Conservation (phyloP, 495 filamentous ascomycete genomes). For the Pyronema omphalodes region DNA sequence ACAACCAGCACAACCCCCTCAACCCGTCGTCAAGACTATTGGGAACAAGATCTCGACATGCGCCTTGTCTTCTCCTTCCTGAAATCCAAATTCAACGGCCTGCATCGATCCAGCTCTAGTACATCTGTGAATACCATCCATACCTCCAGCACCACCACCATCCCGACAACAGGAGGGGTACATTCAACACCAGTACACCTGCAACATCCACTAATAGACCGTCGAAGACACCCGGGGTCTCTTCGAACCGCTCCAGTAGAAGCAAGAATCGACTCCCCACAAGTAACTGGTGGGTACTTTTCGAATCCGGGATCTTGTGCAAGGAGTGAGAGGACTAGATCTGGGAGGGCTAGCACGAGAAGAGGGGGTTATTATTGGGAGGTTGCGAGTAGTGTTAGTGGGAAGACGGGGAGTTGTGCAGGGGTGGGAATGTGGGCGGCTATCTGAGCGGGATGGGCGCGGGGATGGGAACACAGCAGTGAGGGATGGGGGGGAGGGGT, state of each 20-base stretch:
- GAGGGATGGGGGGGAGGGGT: no score
- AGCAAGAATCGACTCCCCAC: conserved; percentile 4
- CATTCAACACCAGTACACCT: conserved; percentile 6
- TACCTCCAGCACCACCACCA: conserved; percentile 12
- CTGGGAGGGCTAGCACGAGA: conserved; percentile 26
- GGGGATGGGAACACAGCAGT: no score
- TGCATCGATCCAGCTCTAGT: not conserved
- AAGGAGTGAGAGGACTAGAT: conserved; percentile 25
- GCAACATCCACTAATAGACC: conserved; percentile 30
- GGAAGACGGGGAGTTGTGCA: conserved; percentile 30
- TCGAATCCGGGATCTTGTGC: conserved; percentile 7
- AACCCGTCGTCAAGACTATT: conserved; percentile 35
- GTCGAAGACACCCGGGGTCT: conserved; percentile 11
- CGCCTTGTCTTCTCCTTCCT: conserved; percentile 53
- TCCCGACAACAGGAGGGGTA: no score
- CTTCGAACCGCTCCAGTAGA: not conserved
- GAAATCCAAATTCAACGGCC: conserved; percentile 38
- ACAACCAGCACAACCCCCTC: conserved; percentile 9
- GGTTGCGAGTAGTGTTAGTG: conserved; percentile 41
- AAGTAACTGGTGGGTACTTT: conserved; percentile 11
- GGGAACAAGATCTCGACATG: conserved; percentile 52
- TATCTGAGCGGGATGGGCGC: conserved; percentile 15
- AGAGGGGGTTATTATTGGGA: conserved; percentile 40
- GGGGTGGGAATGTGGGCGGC: conserved; percentile 38
- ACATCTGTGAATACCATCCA: conserved; percentile 22